A percentile compares a stretch with the other conserved stretches of the same genome.
These are phyloP conservation scores for Arabis hirsuta DNA, from an alignment of 345 rosid species.

Conservation along the genomic window DNA sequence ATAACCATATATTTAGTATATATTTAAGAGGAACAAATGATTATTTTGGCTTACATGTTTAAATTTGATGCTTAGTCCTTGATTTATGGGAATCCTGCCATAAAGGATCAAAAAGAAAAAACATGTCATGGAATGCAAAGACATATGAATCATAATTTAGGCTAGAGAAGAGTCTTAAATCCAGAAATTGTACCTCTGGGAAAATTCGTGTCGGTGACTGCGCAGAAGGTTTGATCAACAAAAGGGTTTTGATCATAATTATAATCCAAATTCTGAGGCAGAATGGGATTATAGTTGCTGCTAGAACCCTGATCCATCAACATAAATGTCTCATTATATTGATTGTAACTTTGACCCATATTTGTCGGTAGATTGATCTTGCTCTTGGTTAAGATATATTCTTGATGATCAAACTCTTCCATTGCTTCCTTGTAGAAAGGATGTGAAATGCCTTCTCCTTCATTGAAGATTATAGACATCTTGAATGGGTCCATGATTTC, in stretches of 20 bases:
- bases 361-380: constrained; percentile 41
- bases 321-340: constrained; percentile 42
- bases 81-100: constrained; percentile 52
- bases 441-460: constrained; percentile 33
- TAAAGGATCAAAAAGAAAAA: constrained; percentile 26
- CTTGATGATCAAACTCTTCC: constrained; percentile 33
- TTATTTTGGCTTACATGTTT: constrained; percentile 35
- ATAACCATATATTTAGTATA: background rate
- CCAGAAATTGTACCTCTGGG: constrained; percentile 47
- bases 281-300: constrained; percentile 43
- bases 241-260: constrained; percentile 46
- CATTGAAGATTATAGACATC: constrained; percentile 39
- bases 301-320: constrained; percentile 45
- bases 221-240: constrained; percentile 47
- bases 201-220: constrained; percentile 46
- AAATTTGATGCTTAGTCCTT: constrained; percentile 5
- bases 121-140: constrained; percentile 25
- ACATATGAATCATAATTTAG: background rate
- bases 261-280: constrained; percentile 55
- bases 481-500: constrained; percentile 37
- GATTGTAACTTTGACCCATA: constrained; percentile 40
- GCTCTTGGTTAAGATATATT: constrained; percentile 41
- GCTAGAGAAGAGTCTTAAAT: constrained; percentile 9
- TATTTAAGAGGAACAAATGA: constrained; percentile 9
- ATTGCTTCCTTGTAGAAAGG: constrained; percentile 34